phyloP scores from a whole-genome alignment of 345 rosid genomes.

The Noccaea bulbosa region DNA sequence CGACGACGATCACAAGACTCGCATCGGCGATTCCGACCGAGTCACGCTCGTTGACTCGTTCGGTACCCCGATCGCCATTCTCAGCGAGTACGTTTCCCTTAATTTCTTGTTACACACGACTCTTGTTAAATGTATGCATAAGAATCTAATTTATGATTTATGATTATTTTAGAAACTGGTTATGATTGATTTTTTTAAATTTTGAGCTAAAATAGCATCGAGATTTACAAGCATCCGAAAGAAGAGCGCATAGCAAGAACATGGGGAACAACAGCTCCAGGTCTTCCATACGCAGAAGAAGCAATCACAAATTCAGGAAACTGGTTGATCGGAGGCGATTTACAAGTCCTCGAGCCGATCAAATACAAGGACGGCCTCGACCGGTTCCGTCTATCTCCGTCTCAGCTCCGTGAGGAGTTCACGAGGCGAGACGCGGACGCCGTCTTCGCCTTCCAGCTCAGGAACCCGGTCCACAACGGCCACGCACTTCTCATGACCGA shows the following conservation, averaged over 20 bases:
- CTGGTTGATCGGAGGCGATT: conserved; percentile 95
- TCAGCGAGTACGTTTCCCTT: conserved; percentile 62
- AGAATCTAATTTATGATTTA: neutral
- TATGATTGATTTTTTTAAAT: neutral
- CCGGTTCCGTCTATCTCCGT: conserved; percentile 82
- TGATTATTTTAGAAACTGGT: neutral
- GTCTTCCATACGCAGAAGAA: conserved; percentile 86
- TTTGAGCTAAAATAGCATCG: conserved; percentile 56
- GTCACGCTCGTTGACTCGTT: conserved; percentile 78
- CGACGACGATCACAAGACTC: conserved; percentile 70
- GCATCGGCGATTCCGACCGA: conserved; percentile 60
- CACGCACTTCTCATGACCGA: conserved; percentile 96
- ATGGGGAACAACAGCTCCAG: conserved; percentile 92
- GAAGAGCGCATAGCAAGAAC: conserved; percentile 95
- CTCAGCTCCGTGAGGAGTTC: conserved; percentile 80
- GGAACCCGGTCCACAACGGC: conserved; percentile 97
- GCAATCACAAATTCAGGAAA: conserved; percentile 75
- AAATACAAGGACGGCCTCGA: conserved; percentile 90
- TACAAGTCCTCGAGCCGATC: conserved; percentile 85
- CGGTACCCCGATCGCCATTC: conserved; percentile 66
- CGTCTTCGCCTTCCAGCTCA: conserved; percentile 93
- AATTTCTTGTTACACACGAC: no score
- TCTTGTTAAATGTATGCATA: conserved; percentile 6
- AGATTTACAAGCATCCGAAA: conserved; percentile 93
- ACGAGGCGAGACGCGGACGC: conserved; percentile 87